phyloP scores from a whole-genome alignment of 805 yeast species.

The Wickerhamiella occidentalis region DNA sequence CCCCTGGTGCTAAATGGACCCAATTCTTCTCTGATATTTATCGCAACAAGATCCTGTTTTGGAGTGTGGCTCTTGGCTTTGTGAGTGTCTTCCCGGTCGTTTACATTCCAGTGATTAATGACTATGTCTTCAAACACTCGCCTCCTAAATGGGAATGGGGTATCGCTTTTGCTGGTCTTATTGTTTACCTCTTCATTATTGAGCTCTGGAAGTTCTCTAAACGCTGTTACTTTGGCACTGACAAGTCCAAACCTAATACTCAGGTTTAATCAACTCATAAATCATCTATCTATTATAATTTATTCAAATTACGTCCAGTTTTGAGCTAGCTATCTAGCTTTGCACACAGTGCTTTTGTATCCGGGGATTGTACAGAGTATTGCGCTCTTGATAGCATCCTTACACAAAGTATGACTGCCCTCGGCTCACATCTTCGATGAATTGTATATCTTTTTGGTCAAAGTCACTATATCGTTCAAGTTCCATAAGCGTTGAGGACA shows the following conservation, averaged over 20 bases:
- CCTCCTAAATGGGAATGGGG: constrained; percentile 77
- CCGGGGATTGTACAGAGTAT: no score
- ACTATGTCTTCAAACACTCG: constrained; percentile 58
- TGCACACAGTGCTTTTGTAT: no score
- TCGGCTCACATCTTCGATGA: constrained; percentile 57
- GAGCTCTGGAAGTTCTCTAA: constrained; percentile 61
- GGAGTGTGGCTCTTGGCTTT: constrained; percentile 66
- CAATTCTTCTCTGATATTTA: constrained; percentile 55
- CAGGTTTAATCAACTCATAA: neutral
- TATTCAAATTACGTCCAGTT: no score
- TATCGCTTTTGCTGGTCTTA: constrained; percentile 44
- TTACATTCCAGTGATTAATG: constrained; percentile 79
- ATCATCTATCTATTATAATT: neutral
- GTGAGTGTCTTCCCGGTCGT: constrained; percentile 66
- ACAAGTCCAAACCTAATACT: constrained; percentile 27
- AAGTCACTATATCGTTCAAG: constrained; percentile 64
- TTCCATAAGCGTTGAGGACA: constrained; percentile 77
- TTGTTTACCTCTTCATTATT: constrained; percentile 45
- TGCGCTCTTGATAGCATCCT: no score
- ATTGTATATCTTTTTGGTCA: constrained; percentile 69
- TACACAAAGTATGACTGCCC: constrained; percentile 8
- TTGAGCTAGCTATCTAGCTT: no score
- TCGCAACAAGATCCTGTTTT: constrained; percentile 64
- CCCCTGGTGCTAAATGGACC: constrained; percentile 48
- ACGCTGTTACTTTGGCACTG: constrained; percentile 35